phyloP scores from a whole-genome alignment of 2,329 filamentous ascomycete genomes.

The Exophiala xenobiotica region DNA sequence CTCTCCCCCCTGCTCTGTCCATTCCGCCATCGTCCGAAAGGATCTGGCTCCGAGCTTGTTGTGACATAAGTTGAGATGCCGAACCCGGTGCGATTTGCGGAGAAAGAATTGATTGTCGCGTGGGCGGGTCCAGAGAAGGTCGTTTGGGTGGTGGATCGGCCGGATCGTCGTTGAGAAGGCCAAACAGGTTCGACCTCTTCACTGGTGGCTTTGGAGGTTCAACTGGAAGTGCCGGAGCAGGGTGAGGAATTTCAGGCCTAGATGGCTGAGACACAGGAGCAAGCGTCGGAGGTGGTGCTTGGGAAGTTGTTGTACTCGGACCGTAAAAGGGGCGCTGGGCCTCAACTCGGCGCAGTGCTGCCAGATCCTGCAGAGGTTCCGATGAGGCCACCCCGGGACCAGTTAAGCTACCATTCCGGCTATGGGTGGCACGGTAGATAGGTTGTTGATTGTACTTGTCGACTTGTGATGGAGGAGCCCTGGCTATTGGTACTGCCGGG shows the following conservation, averaged over 20 bases:
- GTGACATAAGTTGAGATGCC: slow-evolving; percentile 2
- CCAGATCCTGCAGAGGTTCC: slow-evolving; percentile 18
- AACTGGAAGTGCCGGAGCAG: slow-evolving; percentile 16
- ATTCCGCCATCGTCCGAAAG: slow-evolving; percentile 10
- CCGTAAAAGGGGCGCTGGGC: slow-evolving; percentile 15
- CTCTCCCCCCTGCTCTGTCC: slow-evolving; percentile 9
- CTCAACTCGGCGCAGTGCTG: slow-evolving; percentile 20
- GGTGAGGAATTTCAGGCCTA: slow-evolving; percentile 17
- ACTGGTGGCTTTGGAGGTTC: slow-evolving; percentile 37
- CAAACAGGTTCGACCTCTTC: slow-evolving; percentile 52
- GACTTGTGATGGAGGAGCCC: slow-evolving; percentile 15
- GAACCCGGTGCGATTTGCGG: slow-evolving; percentile 15
- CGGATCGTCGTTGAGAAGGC: slow-evolving; percentile 49
- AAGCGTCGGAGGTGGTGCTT: slow-evolving; percentile 9
- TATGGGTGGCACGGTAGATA: slow-evolving; percentile 22
- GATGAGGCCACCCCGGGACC: slow-evolving; percentile 9
- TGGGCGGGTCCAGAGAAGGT: slow-evolving; percentile 40
- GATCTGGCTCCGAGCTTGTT: slow-evolving; percentile 11
- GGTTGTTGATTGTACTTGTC: slow-evolving; percentile 19
- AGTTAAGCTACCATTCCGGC: slow-evolving; percentile 17
- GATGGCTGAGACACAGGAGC: slow-evolving; percentile 19
- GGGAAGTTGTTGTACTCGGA: slow-evolving; percentile 11
- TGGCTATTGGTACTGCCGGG: slow-evolving; percentile 8
- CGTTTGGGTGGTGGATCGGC: slow-evolving; percentile 49
- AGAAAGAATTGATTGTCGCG: slow-evolving; percentile 26